Evolutionary conservation across 192 early-diverging fungal species (phyloP).

Genomic region (Coemansia sp.): DNA sequence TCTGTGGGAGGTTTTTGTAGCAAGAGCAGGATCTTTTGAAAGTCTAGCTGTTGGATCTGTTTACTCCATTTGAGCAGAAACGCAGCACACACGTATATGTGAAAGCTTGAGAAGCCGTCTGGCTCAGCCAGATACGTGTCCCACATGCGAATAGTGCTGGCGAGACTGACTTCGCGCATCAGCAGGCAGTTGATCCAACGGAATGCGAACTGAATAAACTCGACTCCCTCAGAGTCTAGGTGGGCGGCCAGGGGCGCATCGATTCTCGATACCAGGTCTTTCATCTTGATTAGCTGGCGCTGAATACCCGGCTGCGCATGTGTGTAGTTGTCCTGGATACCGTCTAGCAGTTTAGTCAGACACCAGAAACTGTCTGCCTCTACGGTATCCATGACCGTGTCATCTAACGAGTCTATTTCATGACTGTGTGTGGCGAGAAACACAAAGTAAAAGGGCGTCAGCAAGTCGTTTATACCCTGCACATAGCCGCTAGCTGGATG

Average conservation of each 20-base stretch:
- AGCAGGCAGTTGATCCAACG: conserved; percentile 99
- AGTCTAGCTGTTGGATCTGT: conserved; percentile 83
- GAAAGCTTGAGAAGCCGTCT: conserved; percentile 87
- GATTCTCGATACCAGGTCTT: conserved; percentile 89
- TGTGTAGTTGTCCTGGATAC: conserved; percentile 99
- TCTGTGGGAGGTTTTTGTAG: conserved; percentile 86
- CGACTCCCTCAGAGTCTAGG: conserved; percentile 82
- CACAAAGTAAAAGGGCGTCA: conserved; percentile 94
- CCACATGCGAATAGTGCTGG: conserved; percentile 96
- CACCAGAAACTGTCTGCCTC: conserved; percentile 99
- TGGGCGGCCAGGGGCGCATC: conserved; percentile 76
- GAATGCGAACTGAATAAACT: conserved; percentile 99
- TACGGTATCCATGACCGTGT: conserved; percentile 63
- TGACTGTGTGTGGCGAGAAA: conserved; percentile 61
- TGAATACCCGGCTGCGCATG: conserved; percentile 96
- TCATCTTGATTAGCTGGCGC: conserved; percentile 81
- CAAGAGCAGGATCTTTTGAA: conserved; percentile 92
- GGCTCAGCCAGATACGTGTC: conserved; percentile 85
- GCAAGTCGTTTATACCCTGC: conserved; percentile 98
- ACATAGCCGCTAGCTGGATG: conserved; percentile 99
- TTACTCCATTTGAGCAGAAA: conserved; percentile 96
- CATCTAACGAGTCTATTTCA: conserved; percentile 30
- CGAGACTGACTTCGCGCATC: conserved; percentile 91
- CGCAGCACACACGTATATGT: conserved; percentile 97
- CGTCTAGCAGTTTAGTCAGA: conserved; percentile 90